Evolutionary conservation across 352 stramenopile species (phyloP).

Genomic region (Pythium chondricola): DNA sequence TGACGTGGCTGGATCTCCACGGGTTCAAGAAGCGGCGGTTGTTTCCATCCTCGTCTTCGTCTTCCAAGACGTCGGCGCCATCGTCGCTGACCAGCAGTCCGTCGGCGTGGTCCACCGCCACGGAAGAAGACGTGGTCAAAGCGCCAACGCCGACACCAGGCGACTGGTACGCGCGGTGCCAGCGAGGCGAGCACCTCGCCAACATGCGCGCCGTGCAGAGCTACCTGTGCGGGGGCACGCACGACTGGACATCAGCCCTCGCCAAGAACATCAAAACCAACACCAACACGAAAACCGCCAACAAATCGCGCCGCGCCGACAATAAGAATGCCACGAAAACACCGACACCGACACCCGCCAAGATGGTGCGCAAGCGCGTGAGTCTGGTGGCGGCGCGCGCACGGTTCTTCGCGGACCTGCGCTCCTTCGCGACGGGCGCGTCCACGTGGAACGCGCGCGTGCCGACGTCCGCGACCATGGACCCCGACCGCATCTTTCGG

Average conservation of each 20-base stretch:
- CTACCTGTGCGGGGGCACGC: slow-evolving; percentile 59
- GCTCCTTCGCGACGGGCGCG: slow-evolving; percentile 50
- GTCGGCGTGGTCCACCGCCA: slow-evolving; percentile 34
- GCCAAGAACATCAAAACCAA: slow-evolving; percentile 15
- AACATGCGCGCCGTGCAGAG: slow-evolving; percentile 47
- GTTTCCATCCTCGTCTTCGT: slow-evolving; percentile 35
- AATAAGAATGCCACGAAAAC: neutral
- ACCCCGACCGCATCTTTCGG: slow-evolving; percentile 56
- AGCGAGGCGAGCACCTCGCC: slow-evolving; percentile 36
- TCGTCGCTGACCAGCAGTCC: slow-evolving; percentile 27
- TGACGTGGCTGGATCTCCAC: slow-evolving; percentile 55
- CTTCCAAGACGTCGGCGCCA: neutral
- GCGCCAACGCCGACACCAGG: slow-evolving; percentile 16
- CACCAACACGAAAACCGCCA: neutral
- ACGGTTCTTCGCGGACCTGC: slow-evolving; percentile 41
- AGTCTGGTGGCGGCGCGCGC: slow-evolving; percentile 49
- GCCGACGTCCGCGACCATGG: slow-evolving; percentile 31
- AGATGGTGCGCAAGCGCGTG: slow-evolving; percentile 32
- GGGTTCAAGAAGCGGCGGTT: slow-evolving; percentile 58
- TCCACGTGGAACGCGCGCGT: slow-evolving; percentile 71
- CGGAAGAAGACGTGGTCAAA: slow-evolving; percentile 30
- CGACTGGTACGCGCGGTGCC: slow-evolving; percentile 42
- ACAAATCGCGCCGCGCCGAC: no score
- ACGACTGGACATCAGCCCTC: slow-evolving; percentile 52
- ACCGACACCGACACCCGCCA: neutral